Conservation (phyloP, 116 monocot species). For the Papilionanthe hybrid region DNA sequence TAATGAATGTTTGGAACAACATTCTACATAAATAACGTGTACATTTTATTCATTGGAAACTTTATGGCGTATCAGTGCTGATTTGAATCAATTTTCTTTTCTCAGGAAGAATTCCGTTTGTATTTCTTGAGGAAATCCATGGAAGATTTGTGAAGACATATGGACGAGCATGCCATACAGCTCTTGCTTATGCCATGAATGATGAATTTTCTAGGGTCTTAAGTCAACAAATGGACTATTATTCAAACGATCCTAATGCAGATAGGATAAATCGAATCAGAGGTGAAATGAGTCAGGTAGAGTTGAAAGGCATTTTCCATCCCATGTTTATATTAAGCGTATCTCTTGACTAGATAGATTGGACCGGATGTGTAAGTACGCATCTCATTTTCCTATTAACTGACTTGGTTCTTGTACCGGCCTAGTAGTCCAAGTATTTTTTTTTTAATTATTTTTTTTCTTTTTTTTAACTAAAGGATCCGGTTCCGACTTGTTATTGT, state of each 20-base stretch:
- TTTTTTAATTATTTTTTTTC: too few relatives aligned
- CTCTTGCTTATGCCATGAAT: constrained; percentile 96
- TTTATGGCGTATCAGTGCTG: background rate
- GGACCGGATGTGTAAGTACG: background rate
- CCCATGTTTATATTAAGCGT: background rate
- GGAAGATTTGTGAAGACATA: constrained; percentile 89
- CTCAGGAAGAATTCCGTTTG: constrained; percentile 89
- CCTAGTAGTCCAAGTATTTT: background rate
- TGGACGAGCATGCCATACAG: constrained; percentile 91
- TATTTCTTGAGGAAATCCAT: constrained; percentile 96
- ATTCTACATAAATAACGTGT: background rate
- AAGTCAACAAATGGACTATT: constrained; percentile 92
- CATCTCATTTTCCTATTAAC: background rate
- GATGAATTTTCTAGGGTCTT: constrained; percentile 97
- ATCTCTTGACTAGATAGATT: background rate
- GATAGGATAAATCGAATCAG: constrained; percentile 89
- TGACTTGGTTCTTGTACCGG: background rate
- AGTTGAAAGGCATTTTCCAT: background rate
- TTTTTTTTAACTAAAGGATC: background rate
- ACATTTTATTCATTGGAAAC: background rate
- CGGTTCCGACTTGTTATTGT: background rate
- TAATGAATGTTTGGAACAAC: background rate
- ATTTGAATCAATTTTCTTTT: background rate
- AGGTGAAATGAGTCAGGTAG: constrained; percentile 98
- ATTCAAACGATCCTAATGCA: constrained; percentile 93